Conservation (phyloP, 2,329 filamentous ascomycete genomes). For the Venturia pyrina region DNA sequence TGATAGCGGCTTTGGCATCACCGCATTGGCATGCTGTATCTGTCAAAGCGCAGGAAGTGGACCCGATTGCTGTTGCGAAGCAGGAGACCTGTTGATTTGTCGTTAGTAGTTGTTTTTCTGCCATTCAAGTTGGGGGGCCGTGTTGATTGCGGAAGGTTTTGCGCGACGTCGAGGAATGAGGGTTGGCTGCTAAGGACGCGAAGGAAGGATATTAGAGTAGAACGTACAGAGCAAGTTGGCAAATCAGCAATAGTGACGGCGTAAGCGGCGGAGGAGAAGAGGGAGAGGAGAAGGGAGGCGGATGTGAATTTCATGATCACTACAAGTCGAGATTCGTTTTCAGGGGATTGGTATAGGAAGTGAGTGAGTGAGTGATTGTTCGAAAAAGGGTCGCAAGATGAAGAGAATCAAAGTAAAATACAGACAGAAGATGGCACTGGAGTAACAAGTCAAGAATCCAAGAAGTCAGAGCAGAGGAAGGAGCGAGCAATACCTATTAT, state of each 20-base stretch:
- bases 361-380: background rate
- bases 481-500: no score
- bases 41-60: conserved; percentile 36
- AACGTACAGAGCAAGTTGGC: conserved; percentile 12
- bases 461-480: background rate
- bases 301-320: conserved; percentile 10
- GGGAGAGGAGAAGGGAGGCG: conserved; percentile 4
- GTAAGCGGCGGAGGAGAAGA: background rate
- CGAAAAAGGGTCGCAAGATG: background rate
- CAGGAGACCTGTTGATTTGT: conserved; percentile 33
- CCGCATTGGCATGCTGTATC: conserved; percentile 46
- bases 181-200: no score
- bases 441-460: background rate
- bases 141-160: background rate
- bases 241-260: conserved; percentile 4
- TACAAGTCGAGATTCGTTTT: background rate
- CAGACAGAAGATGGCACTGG: background rate
- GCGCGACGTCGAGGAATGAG: background rate
- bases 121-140: background rate
- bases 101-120: background rate
- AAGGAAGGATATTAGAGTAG: no score
- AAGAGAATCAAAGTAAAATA: background rate
- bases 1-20: conserved; percentile 26
- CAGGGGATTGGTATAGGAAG: background rate
- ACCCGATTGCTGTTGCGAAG: conserved; percentile 36